These are phyloP conservation scores for Saussurea involucrata DNA, from an alignment of 129 eudicot species.

Conservation along the genomic window DNA sequence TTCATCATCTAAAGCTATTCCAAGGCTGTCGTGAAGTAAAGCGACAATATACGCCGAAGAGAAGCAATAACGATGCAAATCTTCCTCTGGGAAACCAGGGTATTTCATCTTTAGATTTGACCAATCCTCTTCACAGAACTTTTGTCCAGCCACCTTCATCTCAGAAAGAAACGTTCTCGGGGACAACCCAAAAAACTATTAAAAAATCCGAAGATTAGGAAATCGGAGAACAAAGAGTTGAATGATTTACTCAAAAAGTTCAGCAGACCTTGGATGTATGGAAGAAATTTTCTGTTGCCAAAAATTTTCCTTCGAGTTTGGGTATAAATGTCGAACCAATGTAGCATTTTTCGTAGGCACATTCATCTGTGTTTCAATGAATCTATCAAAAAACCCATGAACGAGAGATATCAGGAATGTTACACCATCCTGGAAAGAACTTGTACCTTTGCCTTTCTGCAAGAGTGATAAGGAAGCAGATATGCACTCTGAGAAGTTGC, in stretches of 20 bases:
- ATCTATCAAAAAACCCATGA: neutral
- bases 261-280: conserved; percentile 76
- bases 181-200: conserved; percentile 72
- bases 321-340: conserved; percentile 81
- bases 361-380: conserved; percentile 42
- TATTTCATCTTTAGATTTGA: conserved; percentile 54
- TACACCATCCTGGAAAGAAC: neutral
- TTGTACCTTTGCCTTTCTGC: conserved; percentile 56
- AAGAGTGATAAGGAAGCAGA: conserved; percentile 53
- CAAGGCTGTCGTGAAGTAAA: conserved; percentile 91
- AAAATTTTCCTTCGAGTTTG: conserved; percentile 69
- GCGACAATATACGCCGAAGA: conserved; percentile 94
- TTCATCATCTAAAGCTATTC: conserved; percentile 62
- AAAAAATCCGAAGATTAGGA: conserved; percentile 5
- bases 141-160: conserved; percentile 73
- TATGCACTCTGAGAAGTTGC: conserved; percentile 74
- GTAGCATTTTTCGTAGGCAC: conserved; percentile 53
- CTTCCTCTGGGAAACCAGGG: conserved; percentile 55
- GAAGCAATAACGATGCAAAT: conserved; percentile 71
- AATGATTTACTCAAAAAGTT: neutral
- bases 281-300: conserved; percentile 97
- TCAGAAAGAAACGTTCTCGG: conserved; percentile 56
- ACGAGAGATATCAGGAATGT: neutral
- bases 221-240: neutral
- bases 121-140: conserved; percentile 89